These are phyloP conservation scores for Pseudomonodictys pantanalensis DNA, from an alignment of 495 filamentous ascomycete species.

Conservation along the genomic window DNA sequence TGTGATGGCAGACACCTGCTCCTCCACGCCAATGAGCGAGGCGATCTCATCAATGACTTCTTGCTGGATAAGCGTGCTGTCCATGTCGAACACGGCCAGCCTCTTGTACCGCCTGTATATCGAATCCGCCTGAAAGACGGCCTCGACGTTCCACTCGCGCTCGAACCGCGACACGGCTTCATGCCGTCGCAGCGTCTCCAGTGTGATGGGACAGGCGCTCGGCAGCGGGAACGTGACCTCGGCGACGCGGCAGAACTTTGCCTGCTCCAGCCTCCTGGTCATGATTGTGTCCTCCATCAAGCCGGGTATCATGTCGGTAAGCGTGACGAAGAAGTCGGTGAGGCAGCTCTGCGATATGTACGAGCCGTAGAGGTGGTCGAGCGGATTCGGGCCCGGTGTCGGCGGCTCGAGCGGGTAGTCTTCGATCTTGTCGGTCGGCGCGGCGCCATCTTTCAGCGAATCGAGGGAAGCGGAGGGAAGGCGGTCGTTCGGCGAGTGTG, in stretches of 20 bases:
- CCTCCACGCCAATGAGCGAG: slow-evolving; percentile 69
- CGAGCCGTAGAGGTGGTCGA: slow-evolving; percentile 67
- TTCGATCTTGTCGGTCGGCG: slow-evolving; percentile 62
- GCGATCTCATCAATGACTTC: slow-evolving; percentile 97
- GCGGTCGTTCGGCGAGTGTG: slow-evolving; percentile 17
- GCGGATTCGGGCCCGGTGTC: slow-evolving; percentile 58
- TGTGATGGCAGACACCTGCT: slow-evolving; percentile 74
- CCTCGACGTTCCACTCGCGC: slow-evolving; percentile 82
- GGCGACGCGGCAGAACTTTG: slow-evolving; percentile 20
- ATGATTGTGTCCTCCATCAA: slow-evolving; percentile 67
- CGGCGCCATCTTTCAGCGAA: slow-evolving; percentile 21
- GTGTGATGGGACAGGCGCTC: slow-evolving; percentile 71
- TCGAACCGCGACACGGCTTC: slow-evolving; percentile 80
- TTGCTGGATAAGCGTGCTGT: slow-evolving; percentile 91
- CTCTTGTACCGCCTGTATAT: slow-evolving; percentile 74
- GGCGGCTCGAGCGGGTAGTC: slow-evolving; percentile 71
- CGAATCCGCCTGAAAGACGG: slow-evolving; percentile 66
- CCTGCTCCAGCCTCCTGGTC: slow-evolving; percentile 44
- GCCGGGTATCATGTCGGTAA: slow-evolving; percentile 52
- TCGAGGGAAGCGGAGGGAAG: slow-evolving; percentile 25
- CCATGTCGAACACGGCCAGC: slow-evolving; percentile 95
- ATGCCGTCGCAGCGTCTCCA: slow-evolving; percentile 66
- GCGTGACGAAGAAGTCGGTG: slow-evolving; percentile 73
- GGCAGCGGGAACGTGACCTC: slow-evolving; percentile 48
- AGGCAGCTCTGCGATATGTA: slow-evolving; percentile 77